Conservation (phyloP, 495 filamentous ascomycete genomes). For the Neurospora tetrasperma region DNA sequence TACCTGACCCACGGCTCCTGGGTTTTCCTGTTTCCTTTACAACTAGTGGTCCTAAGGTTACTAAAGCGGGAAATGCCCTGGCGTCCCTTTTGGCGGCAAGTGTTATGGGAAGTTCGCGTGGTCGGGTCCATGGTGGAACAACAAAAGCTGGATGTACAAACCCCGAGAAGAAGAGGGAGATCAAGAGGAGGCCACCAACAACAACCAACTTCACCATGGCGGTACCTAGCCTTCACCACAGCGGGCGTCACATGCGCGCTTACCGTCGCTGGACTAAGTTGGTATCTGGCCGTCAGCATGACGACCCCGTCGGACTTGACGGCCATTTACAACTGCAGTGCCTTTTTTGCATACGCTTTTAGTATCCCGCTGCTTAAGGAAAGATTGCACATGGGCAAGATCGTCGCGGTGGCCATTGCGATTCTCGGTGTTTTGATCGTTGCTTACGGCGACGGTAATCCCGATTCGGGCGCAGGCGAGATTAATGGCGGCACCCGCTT, state of each 20-base stretch:
- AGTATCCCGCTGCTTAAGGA: slow-evolving; percentile 82
- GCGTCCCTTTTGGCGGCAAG: slow-evolving; percentile 78
- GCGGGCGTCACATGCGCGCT: slow-evolving; percentile 75
- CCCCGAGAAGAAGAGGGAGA: slow-evolving; percentile 11
- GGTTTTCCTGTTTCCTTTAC: slow-evolving; percentile 75
- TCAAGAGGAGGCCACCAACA: slow-evolving; percentile 17
- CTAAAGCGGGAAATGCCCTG: slow-evolving; percentile 65
- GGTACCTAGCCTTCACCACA: slow-evolving; percentile 68
- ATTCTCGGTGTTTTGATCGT: slow-evolving; percentile 84
- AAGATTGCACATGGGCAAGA: slow-evolving; percentile 67
- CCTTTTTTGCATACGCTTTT: slow-evolving; percentile 97
- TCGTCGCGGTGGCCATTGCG: slow-evolving; percentile 71
- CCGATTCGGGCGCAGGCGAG: slow-evolving; percentile 14
- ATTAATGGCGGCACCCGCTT: slow-evolving; percentile 45
- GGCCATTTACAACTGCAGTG: slow-evolving; percentile 97
- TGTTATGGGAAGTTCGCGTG: slow-evolving; percentile 59
- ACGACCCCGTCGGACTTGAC: slow-evolving; percentile 88
- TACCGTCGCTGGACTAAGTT: slow-evolving; percentile 84
- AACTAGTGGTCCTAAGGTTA: slow-evolving; percentile 68
- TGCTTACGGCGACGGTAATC: slow-evolving; percentile 66
- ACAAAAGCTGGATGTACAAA: slow-evolving; percentile 47
- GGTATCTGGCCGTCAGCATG: slow-evolving; percentile 90
- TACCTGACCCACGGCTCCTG: slow-evolving; percentile 94
- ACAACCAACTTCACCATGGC: slow-evolving; percentile 30
- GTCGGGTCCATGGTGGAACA: slow-evolving; percentile 82